These are phyloP conservation scores for Polyplosphaeria fusca DNA, from an alignment of 495 filamentous ascomycete species.

Conservation along the genomic window DNA sequence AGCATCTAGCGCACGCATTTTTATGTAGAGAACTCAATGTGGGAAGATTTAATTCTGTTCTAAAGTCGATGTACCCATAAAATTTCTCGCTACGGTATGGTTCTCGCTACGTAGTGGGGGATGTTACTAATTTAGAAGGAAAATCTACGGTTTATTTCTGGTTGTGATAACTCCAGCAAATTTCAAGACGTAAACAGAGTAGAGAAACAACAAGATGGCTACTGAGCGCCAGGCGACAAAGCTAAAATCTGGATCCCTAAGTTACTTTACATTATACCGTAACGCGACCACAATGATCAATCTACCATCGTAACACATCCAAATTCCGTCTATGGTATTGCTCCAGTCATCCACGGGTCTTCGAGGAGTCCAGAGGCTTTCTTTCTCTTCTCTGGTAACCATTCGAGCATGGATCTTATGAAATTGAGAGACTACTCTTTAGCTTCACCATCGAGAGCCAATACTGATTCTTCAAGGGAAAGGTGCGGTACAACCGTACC, in stretches of 20 bases:
- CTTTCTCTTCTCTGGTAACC: conserved; percentile 21
- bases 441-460: conserved; percentile 4
- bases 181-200: neutral
- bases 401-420: conserved; percentile 20
- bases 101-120: too few species aligned
- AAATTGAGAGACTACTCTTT: conserved; percentile 19
- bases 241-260: neutral
- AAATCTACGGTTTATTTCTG: conserved; percentile 2
- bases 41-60: too few species aligned
- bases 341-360: conserved; percentile 7
- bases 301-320: neutral
- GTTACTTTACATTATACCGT: neutral
- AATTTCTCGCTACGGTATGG: too few species aligned
- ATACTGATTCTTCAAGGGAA: conserved; percentile 9
- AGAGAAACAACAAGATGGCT: neutral
- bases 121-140: neutral
- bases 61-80: too few species aligned
- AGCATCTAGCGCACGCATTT: too few species aligned
- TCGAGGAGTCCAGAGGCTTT: conserved; percentile 9
- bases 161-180: conserved; percentile 7
- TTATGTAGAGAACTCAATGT: too few species aligned
- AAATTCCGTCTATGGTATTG: conserved; percentile 4
- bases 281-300: neutral
- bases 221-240: neutral
- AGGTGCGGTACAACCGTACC: neutral